A percentile compares a stretch with the other conserved stretches of the same genome.
These are phyloP conservation scores for Mycena belliarum DNA, from an alignment of 768 basidiomycete species.

Conservation along the genomic window DNA sequence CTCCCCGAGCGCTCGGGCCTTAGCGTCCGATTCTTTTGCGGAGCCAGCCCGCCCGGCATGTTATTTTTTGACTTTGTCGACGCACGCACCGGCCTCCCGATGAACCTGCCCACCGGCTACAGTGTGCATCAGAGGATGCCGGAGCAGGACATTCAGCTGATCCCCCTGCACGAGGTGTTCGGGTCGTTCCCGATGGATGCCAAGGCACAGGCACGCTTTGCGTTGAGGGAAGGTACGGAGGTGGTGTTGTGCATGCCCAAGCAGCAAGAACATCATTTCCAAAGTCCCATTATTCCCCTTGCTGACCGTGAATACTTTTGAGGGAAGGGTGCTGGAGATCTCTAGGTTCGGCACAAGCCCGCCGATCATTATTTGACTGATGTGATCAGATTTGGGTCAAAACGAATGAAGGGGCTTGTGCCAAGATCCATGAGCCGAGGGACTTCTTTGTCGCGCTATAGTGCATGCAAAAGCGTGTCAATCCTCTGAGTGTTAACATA, in stretches of 20 bases:
- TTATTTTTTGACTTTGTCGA: constrained; percentile 5
- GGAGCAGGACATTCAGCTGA: not conserved
- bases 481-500: too few species aligned
- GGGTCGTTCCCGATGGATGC: not conserved
- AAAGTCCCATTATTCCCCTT: not conserved
- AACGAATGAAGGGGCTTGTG: too few species aligned
- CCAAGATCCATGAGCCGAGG: too few species aligned
- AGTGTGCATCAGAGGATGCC: not conserved
- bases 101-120: not conserved
- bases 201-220: not conserved
- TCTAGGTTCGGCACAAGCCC: too few species aligned
- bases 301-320: not conserved
- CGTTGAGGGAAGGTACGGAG: not conserved
- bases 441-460: too few species aligned
- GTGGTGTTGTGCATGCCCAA: not conserved
- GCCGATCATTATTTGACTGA: too few species aligned
- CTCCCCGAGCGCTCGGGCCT: not conserved
- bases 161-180: not conserved
- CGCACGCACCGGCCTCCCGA: not conserved
- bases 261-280: not conserved
- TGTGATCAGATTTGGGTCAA: too few species aligned
- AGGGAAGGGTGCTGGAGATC: too few species aligned
- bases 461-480: too few species aligned
- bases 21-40: constrained; percentile 1
- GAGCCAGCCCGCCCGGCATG: constrained; percentile 1